phyloP scores from a whole-genome alignment of 2,329 filamentous ascomycete genomes.

The Paecilomyces niveus region DNA sequence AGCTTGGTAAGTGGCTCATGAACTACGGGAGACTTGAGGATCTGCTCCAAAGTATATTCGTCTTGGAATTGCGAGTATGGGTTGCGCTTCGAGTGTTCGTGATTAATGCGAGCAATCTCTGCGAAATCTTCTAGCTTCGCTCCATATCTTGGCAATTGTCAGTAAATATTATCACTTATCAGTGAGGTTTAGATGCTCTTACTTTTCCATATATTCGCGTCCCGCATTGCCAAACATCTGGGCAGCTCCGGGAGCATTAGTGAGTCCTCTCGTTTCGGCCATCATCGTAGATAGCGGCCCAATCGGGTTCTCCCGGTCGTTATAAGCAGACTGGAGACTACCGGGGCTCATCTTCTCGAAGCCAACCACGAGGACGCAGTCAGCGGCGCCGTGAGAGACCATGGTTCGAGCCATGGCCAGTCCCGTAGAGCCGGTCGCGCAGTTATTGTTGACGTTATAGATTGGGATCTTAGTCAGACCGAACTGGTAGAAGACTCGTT shows the following conservation, averaged over 20 bases:
- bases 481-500: constrained; percentile 98
- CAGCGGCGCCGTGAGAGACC: constrained; percentile 70
- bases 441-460: constrained; percentile 99
- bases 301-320: constrained; percentile 75
- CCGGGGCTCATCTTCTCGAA: constrained; percentile 98
- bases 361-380: constrained; percentile 85
- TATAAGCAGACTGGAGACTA: constrained; percentile 74
- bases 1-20: constrained; percentile 87
- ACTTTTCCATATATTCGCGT: constrained; percentile 91
- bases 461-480: constrained; percentile 95
- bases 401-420: constrained; percentile 75
- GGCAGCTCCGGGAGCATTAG: constrained; percentile 75
- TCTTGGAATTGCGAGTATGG: constrained; percentile 97
- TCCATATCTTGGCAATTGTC: constrained; percentile 56
- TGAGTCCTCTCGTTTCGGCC: constrained; percentile 70
- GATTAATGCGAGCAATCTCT: constrained; percentile 89
- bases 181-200: constrained; percentile 17
- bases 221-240: constrained; percentile 97
- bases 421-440: constrained; percentile 89
- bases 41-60: constrained; percentile 80
- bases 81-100: constrained; percentile 84
- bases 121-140: constrained; percentile 81
- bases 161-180: not conserved
- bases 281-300: constrained; percentile 70
- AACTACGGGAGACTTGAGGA: constrained; percentile 69